Base-by-base conservation (phyloP, 2,329 filamentous ascomycete species). In the Pseudopyricularia cyperi region DNA sequence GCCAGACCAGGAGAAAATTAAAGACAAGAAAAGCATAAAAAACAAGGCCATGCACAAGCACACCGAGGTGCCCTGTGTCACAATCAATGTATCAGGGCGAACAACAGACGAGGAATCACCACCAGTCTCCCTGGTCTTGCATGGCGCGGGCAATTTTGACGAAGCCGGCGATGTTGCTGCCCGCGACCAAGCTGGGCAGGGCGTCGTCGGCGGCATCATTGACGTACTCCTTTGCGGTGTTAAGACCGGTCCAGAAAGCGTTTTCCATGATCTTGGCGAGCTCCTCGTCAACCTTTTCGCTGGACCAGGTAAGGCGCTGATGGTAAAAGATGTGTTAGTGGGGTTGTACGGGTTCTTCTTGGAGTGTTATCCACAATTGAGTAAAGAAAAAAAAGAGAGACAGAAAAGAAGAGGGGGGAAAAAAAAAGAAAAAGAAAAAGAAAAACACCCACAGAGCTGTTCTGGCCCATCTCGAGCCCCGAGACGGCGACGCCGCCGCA, bases 391-490 rank as follows among this genome's bases (percentile, higher is more conserved):
- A 30, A 11, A 39, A 22, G n/a, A n/a, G n/a, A n/a, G n/a, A n/a
- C n/a, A n/a, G n/a, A n/a, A n/a, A n/a, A n/a, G n/a, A n/a, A n/a
- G n/a, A n/a, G 33, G 33, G 33, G 33, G 8, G 8, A 7, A 34
- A 34, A 34, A 15, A 8, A 34, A 30, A 30, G 28, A 5, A 4
- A 5, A 30, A 5, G 28, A 30, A 9, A 4, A 9, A 30, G 28
- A 47, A 30, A 8, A 17, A 47, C 15, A 49, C 59, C 55, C 57
- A 64, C 62, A 58, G 68, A 73, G 58, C 85, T 91, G 81, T 98
- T 97, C 81, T 98, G 93, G 7, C 91, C 90, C 93, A 98, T 98
- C 79, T 98, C 93, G 46, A 98, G 82, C 61, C 93, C 93, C 3
- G 89, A 95, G 39, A 98, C 93, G 53, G 93, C 93, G 53, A 97